Base-by-base conservation (phyloP, 139 green algal genomes). In the Nannochloris sp. region DNA sequence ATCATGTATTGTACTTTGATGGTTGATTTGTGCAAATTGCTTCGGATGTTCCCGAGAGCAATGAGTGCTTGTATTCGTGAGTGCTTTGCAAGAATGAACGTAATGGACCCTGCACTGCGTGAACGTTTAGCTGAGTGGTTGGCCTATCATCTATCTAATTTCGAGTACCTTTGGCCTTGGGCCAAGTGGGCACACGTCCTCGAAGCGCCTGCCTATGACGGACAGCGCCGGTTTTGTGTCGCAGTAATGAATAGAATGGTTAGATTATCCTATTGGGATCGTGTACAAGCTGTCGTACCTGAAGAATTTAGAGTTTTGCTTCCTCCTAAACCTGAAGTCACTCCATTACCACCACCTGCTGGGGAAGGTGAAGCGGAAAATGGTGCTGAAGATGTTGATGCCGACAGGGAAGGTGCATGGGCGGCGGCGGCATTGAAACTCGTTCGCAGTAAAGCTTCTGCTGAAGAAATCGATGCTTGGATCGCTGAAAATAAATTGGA, bases 91-190 rank as follows among this genome's bases (percentile, higher is more conserved):
- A 66, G 81, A 35, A 76, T 91, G 76, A 69, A 73, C 32, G 48
- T 60, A 7, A 54, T 89, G 60, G 90, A 96, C 66, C 81, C 85
- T 1, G 77, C 90, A 72, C 81, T 93, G 53, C 65, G 70, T 30
- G 29, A 42, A 8, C 77, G 87, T 33, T 56, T 96, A 45, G 74
- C 84, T 4, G 73, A 85, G 13, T 97, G 89, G 88, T 81, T 96
- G 51, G 79, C 87, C n/a, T 90, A 92, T 75, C 91, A 96, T 78
- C 74, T 96, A 33, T 88, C 74, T 57, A 91, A 92, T 74, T 92
- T 93, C 53, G 65, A 89, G 23, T 96, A 85, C 66, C 59, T 87
- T 67, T 97, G 92, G 92, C 89, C 90, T 27, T 97, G 92, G 92
- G 65, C 81, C 48, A 81, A 78, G 75, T 96, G 87, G 83, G 65